A percentile compares a stretch with the other conserved stretches of the same genome.
Conservation (phyloP, 306 rosid genomes). For the Luffa acutangula region DNA sequence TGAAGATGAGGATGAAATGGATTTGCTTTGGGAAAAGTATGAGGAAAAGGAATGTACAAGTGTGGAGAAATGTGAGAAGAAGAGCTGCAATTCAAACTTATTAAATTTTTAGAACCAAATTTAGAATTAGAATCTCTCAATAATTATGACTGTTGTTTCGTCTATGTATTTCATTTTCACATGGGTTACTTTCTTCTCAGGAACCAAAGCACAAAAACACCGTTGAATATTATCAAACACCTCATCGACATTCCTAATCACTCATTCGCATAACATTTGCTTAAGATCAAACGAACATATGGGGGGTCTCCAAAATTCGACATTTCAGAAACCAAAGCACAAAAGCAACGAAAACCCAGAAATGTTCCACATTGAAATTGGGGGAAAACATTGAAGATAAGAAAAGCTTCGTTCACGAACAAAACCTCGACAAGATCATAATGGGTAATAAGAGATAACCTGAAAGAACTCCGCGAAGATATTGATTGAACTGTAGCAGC, state of each 20-base stretch:
- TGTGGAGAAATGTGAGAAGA: too few relatives aligned
- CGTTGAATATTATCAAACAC: neutral
- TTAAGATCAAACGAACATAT: neutral
- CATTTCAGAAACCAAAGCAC: neutral
- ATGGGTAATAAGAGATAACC: neutral
- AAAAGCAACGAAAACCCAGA: neutral
- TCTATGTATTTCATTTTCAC: too few relatives aligned
- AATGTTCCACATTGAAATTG: neutral
- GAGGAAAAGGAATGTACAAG: neutral
- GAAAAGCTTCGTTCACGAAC: neutral
- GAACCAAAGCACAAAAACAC: too few relatives aligned
- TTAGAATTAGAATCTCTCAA: neutral
- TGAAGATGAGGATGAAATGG: constrained; percentile 73
- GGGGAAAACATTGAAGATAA: neutral
- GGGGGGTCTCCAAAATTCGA: neutral
- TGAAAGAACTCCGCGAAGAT: neutral
- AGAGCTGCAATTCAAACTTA: constrained; percentile 15
- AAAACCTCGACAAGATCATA: neutral
- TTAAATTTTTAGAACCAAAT: neutral
- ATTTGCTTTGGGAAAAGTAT: constrained; percentile 89
- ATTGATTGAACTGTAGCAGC: neutral
- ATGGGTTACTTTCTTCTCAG: too few relatives aligned
- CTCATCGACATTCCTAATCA: neutral
- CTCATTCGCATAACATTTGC: neutral
- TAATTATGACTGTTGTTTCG: too few relatives aligned